Evolutionary conservation across 2,329 filamentous ascomycete species (phyloP).

Genomic region (Beauveria sp.): DNA sequence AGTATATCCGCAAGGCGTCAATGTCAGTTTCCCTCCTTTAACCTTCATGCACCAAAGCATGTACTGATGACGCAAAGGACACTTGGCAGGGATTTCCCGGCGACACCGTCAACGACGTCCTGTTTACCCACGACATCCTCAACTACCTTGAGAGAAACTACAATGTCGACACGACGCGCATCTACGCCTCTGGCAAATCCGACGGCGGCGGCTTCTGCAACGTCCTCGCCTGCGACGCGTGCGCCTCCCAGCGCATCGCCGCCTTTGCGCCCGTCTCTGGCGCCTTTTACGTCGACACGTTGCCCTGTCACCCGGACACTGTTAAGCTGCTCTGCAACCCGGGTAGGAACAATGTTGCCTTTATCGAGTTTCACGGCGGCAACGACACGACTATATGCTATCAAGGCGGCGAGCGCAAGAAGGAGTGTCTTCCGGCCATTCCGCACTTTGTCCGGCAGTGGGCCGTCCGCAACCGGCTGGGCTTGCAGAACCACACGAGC

Average conservation of each 20-base stretch:
- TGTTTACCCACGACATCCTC: constrained; percentile 34
- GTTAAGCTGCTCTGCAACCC: constrained; percentile 31
- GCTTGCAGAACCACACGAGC: constrained; percentile 12
- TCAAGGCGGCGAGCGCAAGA: constrained; percentile 31
- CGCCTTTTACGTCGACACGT: constrained; percentile 29
- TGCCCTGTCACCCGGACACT: constrained; percentile 25
- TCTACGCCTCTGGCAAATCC: constrained; percentile 33
- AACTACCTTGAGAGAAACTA: constrained; percentile 25
- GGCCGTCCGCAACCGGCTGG: constrained; percentile 24
- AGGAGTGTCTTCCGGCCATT: constrained; percentile 35
- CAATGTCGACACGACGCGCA: constrained; percentile 28
- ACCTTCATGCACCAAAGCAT: constrained; percentile 15
- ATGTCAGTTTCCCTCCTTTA: constrained; percentile 19
- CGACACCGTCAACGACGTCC: constrained; percentile 31
- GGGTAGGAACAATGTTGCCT: constrained; percentile 27
- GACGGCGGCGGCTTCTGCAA: constrained; percentile 35
- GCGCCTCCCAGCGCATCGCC: constrained; percentile 27
- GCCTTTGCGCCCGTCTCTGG: constrained; percentile 33
- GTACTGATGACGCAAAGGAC: not conserved
- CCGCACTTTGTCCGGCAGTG: constrained; percentile 29
- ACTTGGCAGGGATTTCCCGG: constrained; percentile 31
- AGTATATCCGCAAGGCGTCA: constrained; percentile 37
- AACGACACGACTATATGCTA: constrained; percentile 38
- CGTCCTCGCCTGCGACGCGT: constrained; percentile 29
- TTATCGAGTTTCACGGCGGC: constrained; percentile 42